Conservation (phyloP, 2,329 filamentous ascomycete genomes). For the Hypoxylon sp. region DNA sequence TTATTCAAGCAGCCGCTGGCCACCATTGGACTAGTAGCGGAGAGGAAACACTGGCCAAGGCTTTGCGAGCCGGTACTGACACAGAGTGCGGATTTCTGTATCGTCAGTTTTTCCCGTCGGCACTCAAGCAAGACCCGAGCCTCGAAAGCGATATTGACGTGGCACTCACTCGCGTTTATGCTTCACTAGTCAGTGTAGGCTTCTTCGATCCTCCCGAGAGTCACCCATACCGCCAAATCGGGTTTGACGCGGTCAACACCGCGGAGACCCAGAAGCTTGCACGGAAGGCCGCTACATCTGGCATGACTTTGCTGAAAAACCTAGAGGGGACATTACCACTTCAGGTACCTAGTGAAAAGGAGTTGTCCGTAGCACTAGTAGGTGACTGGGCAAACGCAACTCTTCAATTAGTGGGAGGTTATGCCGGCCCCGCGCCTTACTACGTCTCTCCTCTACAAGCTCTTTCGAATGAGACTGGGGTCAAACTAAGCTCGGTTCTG, state of each 20-base stretch:
- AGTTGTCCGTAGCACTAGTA: constrained; percentile 7
- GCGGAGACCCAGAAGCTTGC: constrained; percentile 5
- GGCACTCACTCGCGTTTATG: constrained; percentile 1
- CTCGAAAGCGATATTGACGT: constrained; percentile 8
- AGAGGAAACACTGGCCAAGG: constrained; percentile 6
- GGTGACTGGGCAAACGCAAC: constrained; percentile 18
- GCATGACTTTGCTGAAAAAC: constrained; percentile 8
- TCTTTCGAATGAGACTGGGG: constrained; percentile 6
- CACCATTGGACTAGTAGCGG: constrained; percentile 9
- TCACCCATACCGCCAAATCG: constrained; percentile 9
- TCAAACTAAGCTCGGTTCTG: constrained; percentile 3
- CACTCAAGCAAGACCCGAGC: constrained; percentile 6
- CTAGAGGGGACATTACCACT: constrained; percentile 5
- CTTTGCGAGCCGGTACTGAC: constrained; percentile 4
- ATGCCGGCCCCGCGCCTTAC: constrained; percentile 7
- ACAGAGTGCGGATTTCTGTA: constrained; percentile 7
- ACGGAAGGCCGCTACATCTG: neutral
- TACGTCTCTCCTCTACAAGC: constrained; percentile 6
- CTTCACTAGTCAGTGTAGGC: constrained; percentile 4
- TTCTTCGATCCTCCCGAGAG: constrained; percentile 3
- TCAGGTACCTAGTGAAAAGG: neutral
- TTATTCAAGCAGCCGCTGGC: constrained; percentile 7
- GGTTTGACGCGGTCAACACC: constrained; percentile 11
- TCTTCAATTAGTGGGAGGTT: neutral
- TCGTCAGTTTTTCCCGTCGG: constrained; percentile 3